Evolutionary conservation across 306 rosid species (phyloP), one percentile per base, ranked within the genome.

Genomic region (barrel medic (Medicago truncatula)): DNA sequence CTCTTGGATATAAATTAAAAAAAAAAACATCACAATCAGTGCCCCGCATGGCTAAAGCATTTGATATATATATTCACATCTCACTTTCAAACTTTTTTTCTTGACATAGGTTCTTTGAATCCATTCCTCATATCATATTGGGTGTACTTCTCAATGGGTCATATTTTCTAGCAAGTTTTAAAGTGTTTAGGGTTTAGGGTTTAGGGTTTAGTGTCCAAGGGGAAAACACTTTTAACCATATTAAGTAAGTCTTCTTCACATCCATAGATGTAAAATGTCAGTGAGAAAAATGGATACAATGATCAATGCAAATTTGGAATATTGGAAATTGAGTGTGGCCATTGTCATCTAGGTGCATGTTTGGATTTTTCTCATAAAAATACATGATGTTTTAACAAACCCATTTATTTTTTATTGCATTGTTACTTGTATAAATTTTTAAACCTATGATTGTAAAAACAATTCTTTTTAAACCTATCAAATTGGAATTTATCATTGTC

Each of bases 61-160:
- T 47, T 78, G 83, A 78, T 65, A 67, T 81, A 67, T 81, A 61
- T 81, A 68, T 39, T 76, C 43, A 31, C 57, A 36, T 57, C 28
- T 21, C 50, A 69, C 73, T 72, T 77, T 74, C 52, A n/a, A 34
- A 8, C 56, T 63, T 74, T 69, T 74, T 75, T 41, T 8, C 7
- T 16, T 12, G 5, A 36, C 25, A 60, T 52, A 39, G 83, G 81
- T 85, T 81, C 88, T 16, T 70, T 81, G 85, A 75, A 85, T 78
- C 70, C 54, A 70, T 8, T 79, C 67, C 66, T 9, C 79, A 13
- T 34, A 4, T 17, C 79, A 13, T 34, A 4, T 11, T 36, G n/a
- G n/a, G n/a, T n/a, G 61, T 9, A 65, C 14, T 13, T 14, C 7
- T 67, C 21, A 21, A 20, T 12, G 34, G 64, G 41, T n/a, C 7